phyloP scores from a whole-genome alignment of 257 asterid species.

The Agastache rugosa region DNA sequence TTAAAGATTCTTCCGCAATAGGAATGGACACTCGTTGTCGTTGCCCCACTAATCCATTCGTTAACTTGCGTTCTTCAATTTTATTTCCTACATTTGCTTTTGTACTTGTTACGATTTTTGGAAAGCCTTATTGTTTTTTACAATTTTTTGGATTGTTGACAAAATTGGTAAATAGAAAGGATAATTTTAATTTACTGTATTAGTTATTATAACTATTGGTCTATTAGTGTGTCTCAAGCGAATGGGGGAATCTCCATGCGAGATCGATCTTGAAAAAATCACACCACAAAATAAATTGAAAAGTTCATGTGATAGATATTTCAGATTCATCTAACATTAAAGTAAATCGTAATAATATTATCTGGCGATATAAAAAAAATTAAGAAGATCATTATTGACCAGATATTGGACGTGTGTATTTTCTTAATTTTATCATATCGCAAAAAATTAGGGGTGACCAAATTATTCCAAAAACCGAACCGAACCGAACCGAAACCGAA shows the following conservation, averaged over 20 bases:
- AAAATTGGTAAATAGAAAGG: not conserved
- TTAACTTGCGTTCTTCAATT: not conserved
- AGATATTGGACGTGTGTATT: too few species aligned
- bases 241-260: not conserved
- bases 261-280: too few species aligned
- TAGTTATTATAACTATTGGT: not conserved
- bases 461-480: too few species aligned
- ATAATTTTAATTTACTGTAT: not conserved
- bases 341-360: too few species aligned
- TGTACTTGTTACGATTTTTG: not conserved
- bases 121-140: not conserved
- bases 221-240: not conserved
- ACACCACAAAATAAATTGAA: too few species aligned
- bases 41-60: not conserved
- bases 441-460: too few species aligned
- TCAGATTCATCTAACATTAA: too few species aligned
- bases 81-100: not conserved
- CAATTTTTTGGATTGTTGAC: not conserved
- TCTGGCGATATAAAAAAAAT: too few species aligned
- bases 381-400: too few species aligned
- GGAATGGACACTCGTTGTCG: constrained; percentile 21
- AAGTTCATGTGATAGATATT: too few species aligned
- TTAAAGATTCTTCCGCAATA: not conserved
- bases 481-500: too few species aligned
- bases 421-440: too few species aligned